A percentile compares a stretch with the other conserved stretches of the same genome.
Conservation (phyloP, 768 basidiomycete species). For the Psilocybe subaeruginosa region DNA sequence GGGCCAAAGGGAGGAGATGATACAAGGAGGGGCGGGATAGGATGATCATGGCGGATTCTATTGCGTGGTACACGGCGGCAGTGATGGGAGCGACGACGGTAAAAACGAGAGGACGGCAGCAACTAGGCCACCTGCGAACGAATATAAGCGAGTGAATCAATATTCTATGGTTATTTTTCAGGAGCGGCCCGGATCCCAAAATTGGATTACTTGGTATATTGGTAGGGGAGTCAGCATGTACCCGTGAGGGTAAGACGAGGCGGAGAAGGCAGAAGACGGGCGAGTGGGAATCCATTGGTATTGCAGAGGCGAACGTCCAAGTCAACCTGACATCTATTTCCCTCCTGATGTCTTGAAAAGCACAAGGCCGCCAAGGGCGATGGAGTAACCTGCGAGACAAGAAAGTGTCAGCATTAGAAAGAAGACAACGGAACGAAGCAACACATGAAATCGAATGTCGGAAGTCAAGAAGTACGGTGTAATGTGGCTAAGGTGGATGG, state of each 20-base stretch:
- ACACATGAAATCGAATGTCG: background rate
- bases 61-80: background rate
- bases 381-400: constrained; percentile 68
- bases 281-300: background rate
- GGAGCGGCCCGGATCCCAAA: background rate
- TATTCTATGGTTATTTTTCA: constrained; percentile 9
- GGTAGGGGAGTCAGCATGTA: background rate
- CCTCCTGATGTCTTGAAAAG: constrained; percentile 71
- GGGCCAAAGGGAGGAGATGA: background rate
- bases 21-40: background rate
- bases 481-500: background rate
- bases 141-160: background rate
- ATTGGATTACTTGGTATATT: background rate
- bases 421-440: constrained; percentile 4
- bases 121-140: background rate
- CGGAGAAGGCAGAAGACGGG: background rate
- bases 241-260: background rate
- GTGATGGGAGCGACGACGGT: background rate
- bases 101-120: constrained; percentile 3
- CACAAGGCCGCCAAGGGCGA: constrained; percentile 84
- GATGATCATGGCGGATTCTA: background rate
- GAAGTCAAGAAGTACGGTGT: background rate
- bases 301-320: too few species aligned
- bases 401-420: background rate
- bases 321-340: constrained; percentile 4